phyloP scores from a whole-genome alignment of 1,284 basidiomycete genomes.

The Apiotrichum veenhuisii region DNA sequence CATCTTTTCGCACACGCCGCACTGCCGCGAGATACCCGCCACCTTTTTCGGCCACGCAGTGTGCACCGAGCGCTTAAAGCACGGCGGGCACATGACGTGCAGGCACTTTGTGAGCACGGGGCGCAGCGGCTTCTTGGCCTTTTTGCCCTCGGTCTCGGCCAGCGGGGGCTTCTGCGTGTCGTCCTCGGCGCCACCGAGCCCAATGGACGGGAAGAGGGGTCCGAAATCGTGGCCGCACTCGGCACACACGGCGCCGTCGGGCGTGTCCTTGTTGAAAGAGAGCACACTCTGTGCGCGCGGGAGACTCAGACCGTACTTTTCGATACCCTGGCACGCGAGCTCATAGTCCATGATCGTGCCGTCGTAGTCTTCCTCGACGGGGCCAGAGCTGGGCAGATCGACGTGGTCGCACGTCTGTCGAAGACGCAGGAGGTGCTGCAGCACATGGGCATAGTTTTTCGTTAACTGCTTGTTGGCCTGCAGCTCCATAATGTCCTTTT shows the following conservation, averaged over 20 bases:
- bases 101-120: conserved; percentile 82
- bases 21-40: conserved; percentile 59
- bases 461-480: conserved; percentile 76
- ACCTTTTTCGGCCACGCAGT: conserved; percentile 72
- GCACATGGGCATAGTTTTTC: conserved; percentile 94
- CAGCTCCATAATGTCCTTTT: conserved; percentile 59
- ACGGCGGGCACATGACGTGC: conserved; percentile 81
- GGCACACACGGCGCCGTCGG: conserved; percentile 75
- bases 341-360: conserved; percentile 70
- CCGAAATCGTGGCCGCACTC: conserved; percentile 80
- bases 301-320: conserved; percentile 72
- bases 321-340: conserved; percentile 69
- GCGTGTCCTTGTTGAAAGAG: conserved; percentile 70
- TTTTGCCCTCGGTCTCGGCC: conserved; percentile 27
- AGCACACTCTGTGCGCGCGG: conserved; percentile 74
- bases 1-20: conserved; percentile 67
- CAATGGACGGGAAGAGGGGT: conserved; percentile 46
- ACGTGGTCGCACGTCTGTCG: conserved; percentile 97
- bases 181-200: conserved; percentile 53
- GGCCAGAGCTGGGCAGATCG: conserved; percentile 67
- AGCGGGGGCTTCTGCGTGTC: conserved; percentile 47
- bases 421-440: conserved; percentile 90
- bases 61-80: conserved; percentile 71
- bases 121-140: conserved; percentile 40
- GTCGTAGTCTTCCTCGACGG: conserved; percentile 48